These are phyloP conservation scores for Didymella pinodella DNA, from an alignment of 2,329 filamentous ascomycete genomes.

Conservation along the genomic window DNA sequence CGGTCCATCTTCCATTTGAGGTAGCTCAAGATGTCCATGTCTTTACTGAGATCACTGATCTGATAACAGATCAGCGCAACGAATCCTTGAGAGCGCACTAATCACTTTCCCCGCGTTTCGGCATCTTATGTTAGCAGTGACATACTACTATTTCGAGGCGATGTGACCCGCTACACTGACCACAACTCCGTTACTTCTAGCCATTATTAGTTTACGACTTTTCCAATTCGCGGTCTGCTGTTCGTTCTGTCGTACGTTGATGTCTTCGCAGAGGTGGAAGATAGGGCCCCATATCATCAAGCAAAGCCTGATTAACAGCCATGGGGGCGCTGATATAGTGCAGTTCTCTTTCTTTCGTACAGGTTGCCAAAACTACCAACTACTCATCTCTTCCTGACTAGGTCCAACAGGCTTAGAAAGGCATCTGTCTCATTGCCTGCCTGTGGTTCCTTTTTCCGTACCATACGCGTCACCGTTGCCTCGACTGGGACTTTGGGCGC, in stretches of 20 bases:
- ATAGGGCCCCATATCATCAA: neutral
- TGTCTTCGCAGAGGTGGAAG: neutral
- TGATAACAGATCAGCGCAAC: neutral
- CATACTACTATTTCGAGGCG: no score
- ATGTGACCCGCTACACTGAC: no score
- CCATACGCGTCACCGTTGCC: neutral
- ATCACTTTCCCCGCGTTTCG: neutral
- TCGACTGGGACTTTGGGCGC: neutral
- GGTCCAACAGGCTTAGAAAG: slow-evolving; percentile 1
- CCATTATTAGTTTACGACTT: neutral
- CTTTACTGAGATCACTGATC: neutral
- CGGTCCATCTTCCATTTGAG: neutral
- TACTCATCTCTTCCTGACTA: slow-evolving; percentile 3
- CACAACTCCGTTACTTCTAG: no score
- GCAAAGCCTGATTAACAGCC: neutral
- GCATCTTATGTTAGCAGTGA: neutral
- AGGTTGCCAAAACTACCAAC: neutral
- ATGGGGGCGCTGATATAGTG: neutral
- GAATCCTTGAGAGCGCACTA: neutral
- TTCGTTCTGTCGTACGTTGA: neutral
- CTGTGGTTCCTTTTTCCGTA: neutral
- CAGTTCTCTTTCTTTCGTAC: neutral
- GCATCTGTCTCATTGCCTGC: neutral
- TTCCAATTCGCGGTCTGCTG: neutral
- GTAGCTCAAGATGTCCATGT: neutral